Conservation (phyloP, 768 basidiomycete species). For the Tephrocybe sp. region DNA sequence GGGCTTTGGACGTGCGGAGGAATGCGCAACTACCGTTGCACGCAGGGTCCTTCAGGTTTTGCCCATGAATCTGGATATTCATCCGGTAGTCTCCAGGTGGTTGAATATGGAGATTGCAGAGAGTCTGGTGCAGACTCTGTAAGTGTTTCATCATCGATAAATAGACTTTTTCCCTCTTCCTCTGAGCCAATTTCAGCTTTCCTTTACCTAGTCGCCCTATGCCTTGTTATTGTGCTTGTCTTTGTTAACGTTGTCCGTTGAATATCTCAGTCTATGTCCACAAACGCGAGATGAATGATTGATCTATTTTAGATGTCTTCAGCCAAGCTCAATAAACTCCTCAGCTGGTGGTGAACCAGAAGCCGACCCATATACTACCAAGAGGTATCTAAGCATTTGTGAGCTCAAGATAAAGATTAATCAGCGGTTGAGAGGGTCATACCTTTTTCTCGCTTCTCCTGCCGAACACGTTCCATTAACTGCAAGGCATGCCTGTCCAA, state of each 20-base stretch:
- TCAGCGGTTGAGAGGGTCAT: slow-evolving; percentile 6
- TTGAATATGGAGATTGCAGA: slow-evolving; percentile 43
- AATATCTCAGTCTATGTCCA: too few relatives aligned
- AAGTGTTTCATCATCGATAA: background rate
- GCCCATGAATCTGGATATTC: slow-evolving; percentile 24
- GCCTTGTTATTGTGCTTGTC: too few relatives aligned
- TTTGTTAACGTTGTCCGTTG: too few relatives aligned
- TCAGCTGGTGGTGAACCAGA: background rate
- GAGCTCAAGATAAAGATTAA: background rate
- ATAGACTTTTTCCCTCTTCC: background rate
- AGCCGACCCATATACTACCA: slow-evolving; percentile 22
- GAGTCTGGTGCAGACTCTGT: slow-evolving; percentile 5
- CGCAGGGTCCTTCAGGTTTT: slow-evolving; percentile 55
- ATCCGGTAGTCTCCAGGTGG: slow-evolving; percentile 44
- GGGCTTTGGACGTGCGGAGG: slow-evolving; percentile 78
- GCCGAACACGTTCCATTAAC: slow-evolving; percentile 57
- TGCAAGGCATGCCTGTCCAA: slow-evolving; percentile 68
- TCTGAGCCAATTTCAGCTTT: background rate
- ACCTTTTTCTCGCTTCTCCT: slow-evolving; percentile 44
- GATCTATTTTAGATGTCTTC: too few relatives aligned
- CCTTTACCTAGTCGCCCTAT: background rate
- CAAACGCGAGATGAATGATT: too few relatives aligned
- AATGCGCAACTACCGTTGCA: slow-evolving; percentile 59
- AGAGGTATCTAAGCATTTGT: slow-evolving; percentile 23
- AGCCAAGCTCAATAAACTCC: too few relatives aligned